phyloP scores from a whole-genome alignment of 306 rosid species.

The Rosa chinensis region DNA sequence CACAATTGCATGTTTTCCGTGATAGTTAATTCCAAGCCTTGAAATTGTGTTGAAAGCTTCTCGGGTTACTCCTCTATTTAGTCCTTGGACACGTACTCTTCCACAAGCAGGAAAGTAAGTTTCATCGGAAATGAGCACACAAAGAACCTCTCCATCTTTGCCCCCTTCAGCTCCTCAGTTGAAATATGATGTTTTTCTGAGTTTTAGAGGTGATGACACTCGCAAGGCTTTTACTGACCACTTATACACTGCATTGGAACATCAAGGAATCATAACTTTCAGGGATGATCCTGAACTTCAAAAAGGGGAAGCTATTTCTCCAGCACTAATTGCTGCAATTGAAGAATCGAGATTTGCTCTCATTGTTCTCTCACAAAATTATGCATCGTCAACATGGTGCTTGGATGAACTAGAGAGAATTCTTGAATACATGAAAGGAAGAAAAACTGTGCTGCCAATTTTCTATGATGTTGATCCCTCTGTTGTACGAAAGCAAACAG shows the following conservation, averaged over 20 bases:
- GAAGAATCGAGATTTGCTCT: not conserved
- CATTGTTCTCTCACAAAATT: conserved; percentile 8
- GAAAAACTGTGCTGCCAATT: not conserved
- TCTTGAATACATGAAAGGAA: not conserved
- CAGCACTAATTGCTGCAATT: not conserved
- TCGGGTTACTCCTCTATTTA: no score
- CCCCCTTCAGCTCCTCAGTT: no score
- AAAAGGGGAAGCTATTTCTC: not conserved
- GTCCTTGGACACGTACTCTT: no score
- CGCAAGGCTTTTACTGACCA: not conserved
- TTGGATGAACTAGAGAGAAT: conserved; percentile 13
- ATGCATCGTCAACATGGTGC: conserved; percentile 23
- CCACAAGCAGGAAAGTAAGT: no score
- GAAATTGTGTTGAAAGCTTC: no score
- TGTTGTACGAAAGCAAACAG: not conserved
- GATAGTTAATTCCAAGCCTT: no score
- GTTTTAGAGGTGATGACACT: not conserved
- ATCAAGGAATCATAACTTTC: not conserved
- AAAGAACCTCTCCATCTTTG: no score
- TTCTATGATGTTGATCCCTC: not conserved
- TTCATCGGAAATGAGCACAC: no score
- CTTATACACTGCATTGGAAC: not conserved
- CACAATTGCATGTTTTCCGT: no score
- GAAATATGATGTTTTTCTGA: no score
- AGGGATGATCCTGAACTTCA: not conserved